Conservation (phyloP, 2,329 filamentous ascomycete genomes). For the Beauveria brongniartii region DNA sequence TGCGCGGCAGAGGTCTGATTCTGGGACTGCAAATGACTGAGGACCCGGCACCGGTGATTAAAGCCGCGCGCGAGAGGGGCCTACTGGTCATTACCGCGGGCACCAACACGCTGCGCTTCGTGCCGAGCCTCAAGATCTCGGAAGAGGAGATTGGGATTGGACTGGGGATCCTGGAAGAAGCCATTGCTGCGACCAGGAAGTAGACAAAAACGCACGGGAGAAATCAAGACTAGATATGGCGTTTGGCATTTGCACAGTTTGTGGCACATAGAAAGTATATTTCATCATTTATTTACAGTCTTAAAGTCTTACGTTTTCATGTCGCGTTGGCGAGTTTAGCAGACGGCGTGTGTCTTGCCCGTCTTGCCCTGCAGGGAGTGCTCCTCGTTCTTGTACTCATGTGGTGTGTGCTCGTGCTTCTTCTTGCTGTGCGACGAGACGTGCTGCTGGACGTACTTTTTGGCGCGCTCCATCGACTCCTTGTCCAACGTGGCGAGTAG, state of each 20-base stretch:
- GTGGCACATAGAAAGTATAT: constrained; percentile 4
- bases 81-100: constrained; percentile 88
- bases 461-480: constrained; percentile 60
- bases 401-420: constrained; percentile 35
- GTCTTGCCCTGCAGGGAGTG: constrained; percentile 85
- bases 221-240: not conserved
- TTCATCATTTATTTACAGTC: not conserved
- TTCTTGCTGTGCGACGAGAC: constrained; percentile 41
- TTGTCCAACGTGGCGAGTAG: constrained; percentile 67
- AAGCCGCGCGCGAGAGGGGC: constrained; percentile 78
- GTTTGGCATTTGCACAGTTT: not conserved
- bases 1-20: constrained; percentile 77
- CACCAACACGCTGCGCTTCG: constrained; percentile 84
- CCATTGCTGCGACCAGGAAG: constrained; percentile 40
- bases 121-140: constrained; percentile 76
- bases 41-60: constrained; percentile 67
- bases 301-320: not conserved
- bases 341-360: constrained; percentile 84
- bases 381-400: constrained; percentile 57
- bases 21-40: constrained; percentile 74
- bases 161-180: constrained; percentile 65
- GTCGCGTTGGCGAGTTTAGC: constrained; percentile 39
- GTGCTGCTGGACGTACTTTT: constrained; percentile 55
- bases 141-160: constrained; percentile 74
- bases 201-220: not conserved